phyloP scores from a whole-genome alignment of 345 rosid species.

The Dipteronia dyeriana region DNA sequence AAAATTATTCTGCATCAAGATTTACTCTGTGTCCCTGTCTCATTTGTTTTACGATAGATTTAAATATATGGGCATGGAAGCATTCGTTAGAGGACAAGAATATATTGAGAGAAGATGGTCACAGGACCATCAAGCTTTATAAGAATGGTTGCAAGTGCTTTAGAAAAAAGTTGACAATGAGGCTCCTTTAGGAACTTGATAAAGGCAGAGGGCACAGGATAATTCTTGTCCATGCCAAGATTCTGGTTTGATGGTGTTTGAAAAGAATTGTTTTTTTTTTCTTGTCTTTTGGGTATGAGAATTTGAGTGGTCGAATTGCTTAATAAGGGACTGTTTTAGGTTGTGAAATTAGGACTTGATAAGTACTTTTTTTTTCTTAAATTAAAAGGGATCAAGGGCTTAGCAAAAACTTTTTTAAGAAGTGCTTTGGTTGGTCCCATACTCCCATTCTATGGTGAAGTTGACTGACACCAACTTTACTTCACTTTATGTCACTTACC shows the following conservation, averaged over 20 bases:
- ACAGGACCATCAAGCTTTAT: background rate
- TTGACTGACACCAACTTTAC: background rate
- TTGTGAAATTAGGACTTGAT: background rate
- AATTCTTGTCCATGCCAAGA: background rate
- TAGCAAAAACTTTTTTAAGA: background rate
- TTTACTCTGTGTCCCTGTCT: background rate
- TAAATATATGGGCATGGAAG: too few relatives aligned
- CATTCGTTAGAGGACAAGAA: too few relatives aligned
- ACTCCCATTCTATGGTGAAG: background rate
- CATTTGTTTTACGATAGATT: background rate
- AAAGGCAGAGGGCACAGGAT: background rate
- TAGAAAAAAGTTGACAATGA: background rate
- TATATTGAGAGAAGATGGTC: too few relatives aligned
- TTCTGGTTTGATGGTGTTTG: background rate
- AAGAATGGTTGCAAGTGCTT: background rate
- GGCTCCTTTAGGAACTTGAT: background rate
- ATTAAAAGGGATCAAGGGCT: background rate
- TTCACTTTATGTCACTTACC: background rate
- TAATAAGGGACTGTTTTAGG: background rate
- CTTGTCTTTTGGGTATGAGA: background rate
- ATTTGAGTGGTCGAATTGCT: background rate
- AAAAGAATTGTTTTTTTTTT: background rate
- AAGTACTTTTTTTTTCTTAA: background rate
- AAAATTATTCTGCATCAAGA: background rate
- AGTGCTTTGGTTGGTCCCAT: background rate